Conservation (phyloP, 768 basidiomycete species). For the Hebeloma cylindrosporum region DNA sequence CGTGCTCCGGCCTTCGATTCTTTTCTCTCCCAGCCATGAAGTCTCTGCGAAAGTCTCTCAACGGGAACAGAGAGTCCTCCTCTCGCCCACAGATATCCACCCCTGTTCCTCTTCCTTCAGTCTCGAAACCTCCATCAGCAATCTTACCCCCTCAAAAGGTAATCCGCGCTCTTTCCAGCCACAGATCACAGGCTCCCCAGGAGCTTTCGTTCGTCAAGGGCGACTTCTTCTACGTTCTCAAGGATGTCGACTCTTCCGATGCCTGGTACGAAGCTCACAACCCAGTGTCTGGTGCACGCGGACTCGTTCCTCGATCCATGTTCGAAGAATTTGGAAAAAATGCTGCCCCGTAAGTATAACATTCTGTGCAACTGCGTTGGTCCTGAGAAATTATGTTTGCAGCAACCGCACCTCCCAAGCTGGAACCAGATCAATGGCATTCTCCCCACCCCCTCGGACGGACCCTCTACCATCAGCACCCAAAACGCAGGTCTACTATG, state of each 20-base stretch:
- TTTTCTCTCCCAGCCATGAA: slow-evolving; percentile 54
- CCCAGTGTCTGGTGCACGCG: slow-evolving; percentile 86
- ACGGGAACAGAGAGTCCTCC: slow-evolving; percentile 56
- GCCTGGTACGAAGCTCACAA: slow-evolving; percentile 95
- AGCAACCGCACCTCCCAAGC: slow-evolving; percentile 48
- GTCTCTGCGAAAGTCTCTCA: slow-evolving; percentile 79
- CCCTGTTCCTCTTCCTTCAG: slow-evolving; percentile 60
- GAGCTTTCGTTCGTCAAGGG: slow-evolving; percentile 90
- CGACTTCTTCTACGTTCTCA: slow-evolving; percentile 96
- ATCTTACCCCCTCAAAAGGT: slow-evolving; percentile 91
- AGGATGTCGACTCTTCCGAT: slow-evolving; percentile 57
- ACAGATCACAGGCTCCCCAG: slow-evolving; percentile 72
- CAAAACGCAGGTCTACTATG: slow-evolving; percentile 78
- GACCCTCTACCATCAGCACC: slow-evolving; percentile 28
- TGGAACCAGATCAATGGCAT: slow-evolving; percentile 19
- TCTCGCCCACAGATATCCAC: slow-evolving; percentile 67
- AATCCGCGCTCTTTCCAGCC: slow-evolving; percentile 75
- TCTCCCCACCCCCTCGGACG: slow-evolving; percentile 23
- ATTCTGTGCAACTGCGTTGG: slow-evolving; percentile 7
- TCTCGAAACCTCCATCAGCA: slow-evolving; percentile 69
- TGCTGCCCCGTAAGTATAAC: slow-evolving; percentile 52
- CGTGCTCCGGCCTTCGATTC: slow-evolving; percentile 2
- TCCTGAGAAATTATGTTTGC: slow-evolving; percentile 12
- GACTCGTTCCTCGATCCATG: slow-evolving; percentile 80
- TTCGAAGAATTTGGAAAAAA: slow-evolving; percentile 92